Evolutionary conservation across 345 rosid species (phyloP).

Genomic region (Physaria fendleri): DNA sequence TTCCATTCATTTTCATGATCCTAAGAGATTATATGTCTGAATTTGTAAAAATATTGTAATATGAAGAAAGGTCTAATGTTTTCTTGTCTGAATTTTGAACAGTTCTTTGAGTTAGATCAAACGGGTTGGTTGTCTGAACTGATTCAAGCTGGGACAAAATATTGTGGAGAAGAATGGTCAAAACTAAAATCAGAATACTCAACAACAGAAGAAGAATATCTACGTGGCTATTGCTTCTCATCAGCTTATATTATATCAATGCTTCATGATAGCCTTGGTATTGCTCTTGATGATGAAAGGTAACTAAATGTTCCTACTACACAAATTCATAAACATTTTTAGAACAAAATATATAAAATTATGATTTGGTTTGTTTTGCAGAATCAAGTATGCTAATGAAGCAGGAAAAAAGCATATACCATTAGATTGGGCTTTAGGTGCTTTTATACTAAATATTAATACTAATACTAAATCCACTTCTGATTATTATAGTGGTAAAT

Average conservation of each 20-base stretch:
- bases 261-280: constrained; percentile 85
- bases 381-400: constrained; percentile 48
- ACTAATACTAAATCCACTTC: constrained; percentile 17
- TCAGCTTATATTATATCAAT: constrained; percentile 76
- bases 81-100: constrained; percentile 11
- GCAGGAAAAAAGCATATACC: constrained; percentile 44
- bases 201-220: constrained; percentile 46
- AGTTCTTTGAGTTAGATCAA: constrained; percentile 68
- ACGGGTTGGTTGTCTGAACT: constrained; percentile 55
- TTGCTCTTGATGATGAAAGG: constrained; percentile 61
- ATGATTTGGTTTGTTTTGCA: constrained; percentile 17
- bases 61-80: background rate
- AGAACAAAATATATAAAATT: background rate
- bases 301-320: constrained; percentile 13
- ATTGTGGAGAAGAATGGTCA: constrained; percentile 84
- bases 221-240: constrained; percentile 70
- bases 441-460: constrained; percentile 58
- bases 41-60: background rate
- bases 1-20: too few species aligned
- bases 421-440: constrained; percentile 84
- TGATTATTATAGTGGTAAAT: background rate
- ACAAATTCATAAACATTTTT: background rate
- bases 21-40: background rate
- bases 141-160: constrained; percentile 46
- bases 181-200: constrained; percentile 47